Evolutionary conservation across 2,329 filamentous ascomycete genomes (phyloP).

Genomic region (Clathrospora elynae): DNA sequence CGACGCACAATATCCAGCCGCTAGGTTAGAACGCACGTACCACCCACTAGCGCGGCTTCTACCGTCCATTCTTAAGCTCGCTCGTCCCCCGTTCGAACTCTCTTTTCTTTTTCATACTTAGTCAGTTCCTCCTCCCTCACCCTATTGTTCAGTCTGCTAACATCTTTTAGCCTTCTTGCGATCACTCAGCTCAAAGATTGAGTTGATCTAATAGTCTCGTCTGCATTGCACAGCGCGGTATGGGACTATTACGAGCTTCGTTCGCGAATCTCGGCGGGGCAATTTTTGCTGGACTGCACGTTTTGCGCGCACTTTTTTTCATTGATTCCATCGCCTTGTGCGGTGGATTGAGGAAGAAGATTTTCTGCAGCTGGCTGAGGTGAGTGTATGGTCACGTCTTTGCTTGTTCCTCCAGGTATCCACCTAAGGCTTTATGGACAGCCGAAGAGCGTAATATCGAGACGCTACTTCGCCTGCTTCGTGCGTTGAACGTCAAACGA

Average conservation of each 20-base stretch:
- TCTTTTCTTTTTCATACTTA: too few species aligned
- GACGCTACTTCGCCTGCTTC: too few species aligned
- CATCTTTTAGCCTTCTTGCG: conserved; percentile 45
- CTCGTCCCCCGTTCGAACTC: too few species aligned
- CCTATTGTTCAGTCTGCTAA: neutral
- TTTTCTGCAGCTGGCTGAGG: neutral
- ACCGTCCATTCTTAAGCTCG: too few species aligned
- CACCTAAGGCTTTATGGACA: too few species aligned
- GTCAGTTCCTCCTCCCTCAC: neutral
- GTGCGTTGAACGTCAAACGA: too few species aligned
- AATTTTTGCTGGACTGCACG: conserved; percentile 37
- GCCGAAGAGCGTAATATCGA: too few species aligned
- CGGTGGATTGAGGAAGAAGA: conserved; percentile 47
- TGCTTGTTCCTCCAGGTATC: too few species aligned
- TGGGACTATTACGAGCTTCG: conserved; percentile 39
- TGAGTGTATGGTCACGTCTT: too few species aligned
- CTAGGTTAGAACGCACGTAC: too few species aligned
- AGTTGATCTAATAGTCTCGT: conserved; percentile 35
- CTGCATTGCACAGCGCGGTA: conserved; percentile 49
- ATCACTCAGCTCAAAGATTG: conserved; percentile 39
- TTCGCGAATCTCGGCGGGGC: conserved; percentile 44
- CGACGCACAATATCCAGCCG: too few species aligned
- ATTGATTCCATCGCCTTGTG: conserved; percentile 41
- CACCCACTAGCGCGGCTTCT: too few species aligned
- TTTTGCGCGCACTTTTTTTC: conserved; percentile 39